phyloP scores from a whole-genome alignment of 306 rosid genomes.

The Coriaria nepalensis region DNA sequence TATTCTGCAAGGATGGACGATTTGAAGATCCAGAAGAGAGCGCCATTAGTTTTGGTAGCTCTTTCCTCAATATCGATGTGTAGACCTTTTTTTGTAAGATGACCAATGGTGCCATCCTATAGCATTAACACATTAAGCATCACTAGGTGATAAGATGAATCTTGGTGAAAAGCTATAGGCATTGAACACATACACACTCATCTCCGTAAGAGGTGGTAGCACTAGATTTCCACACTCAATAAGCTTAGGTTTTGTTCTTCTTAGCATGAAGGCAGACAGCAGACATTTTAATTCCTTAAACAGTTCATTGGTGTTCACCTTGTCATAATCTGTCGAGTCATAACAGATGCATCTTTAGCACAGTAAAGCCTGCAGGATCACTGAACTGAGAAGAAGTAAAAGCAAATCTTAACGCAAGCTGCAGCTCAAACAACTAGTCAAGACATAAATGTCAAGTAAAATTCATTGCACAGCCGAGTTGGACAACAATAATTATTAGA shows the following conservation, averaged over 20 bases:
- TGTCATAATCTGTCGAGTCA: slow-evolving; percentile 37
- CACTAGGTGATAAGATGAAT: slow-evolving; percentile 3
- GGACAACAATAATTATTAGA: too few species aligned
- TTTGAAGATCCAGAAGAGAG: slow-evolving; percentile 63
- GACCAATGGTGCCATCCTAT: slow-evolving; percentile 65
- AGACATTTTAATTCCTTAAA: slow-evolving; percentile 48
- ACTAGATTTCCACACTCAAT: slow-evolving; percentile 60
- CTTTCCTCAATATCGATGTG: slow-evolving; percentile 78
- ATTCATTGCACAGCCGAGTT: too few species aligned
- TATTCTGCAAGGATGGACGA: slow-evolving; percentile 73
- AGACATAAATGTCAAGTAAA: too few species aligned
- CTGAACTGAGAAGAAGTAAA: too few species aligned
- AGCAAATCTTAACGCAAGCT: too few species aligned
- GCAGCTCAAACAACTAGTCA: too few species aligned
- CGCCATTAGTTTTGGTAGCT: slow-evolving; percentile 66
- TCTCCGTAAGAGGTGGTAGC: slow-evolving; percentile 78
- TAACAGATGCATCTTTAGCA: slow-evolving; percentile 7
- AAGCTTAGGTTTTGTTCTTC: slow-evolving; percentile 80
- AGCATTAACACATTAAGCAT: slow-evolving; percentile 12
- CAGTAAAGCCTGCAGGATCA: too few species aligned
- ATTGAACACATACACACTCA: slow-evolving; percentile 48
- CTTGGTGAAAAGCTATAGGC: slow-evolving; percentile 1
- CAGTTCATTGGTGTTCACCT: slow-evolving; percentile 30
- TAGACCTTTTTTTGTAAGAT: slow-evolving; percentile 77
- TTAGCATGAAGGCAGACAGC: slow-evolving; percentile 70